A percentile compares a stretch with the other conserved stretches of the same genome.
These are phyloP conservation scores for Populus trichocarpa DNA, from an alignment of 441 rosid genomes.

Conservation along the genomic window DNA sequence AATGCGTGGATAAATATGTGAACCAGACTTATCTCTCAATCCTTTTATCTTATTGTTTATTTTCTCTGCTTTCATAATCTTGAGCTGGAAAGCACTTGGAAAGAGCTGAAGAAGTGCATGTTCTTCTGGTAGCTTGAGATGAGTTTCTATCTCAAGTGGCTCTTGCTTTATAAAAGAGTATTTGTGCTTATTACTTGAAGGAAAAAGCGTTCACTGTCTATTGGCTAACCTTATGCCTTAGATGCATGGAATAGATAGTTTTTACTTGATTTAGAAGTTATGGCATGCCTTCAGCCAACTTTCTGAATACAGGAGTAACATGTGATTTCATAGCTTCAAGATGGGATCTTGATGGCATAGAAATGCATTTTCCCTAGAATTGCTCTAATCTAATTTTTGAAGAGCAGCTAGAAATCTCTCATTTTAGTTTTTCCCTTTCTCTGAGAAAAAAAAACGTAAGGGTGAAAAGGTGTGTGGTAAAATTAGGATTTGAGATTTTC, in stretches of 20 bases:
- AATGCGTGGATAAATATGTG: conserved; percentile 39
- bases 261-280: not conserved
- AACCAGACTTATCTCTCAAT: conserved; percentile 46
- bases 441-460: not conserved
- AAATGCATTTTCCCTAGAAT: not conserved
- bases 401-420: not conserved
- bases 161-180: no score
- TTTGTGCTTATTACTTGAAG: no score
- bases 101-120: no score
- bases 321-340: not conserved
- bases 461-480: no score
- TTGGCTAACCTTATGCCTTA: no score
- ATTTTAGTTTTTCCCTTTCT: not conserved
- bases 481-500: not conserved
- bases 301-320: no score
- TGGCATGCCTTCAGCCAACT: no score
- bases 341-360: not conserved
- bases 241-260: no score
- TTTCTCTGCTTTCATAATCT: not conserved
- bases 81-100: not conserved
- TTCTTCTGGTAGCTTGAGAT: no score
- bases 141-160: no score
- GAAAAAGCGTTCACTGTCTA: no score
- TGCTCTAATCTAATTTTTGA: not conserved
- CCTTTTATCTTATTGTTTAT: not conserved